Percentiles rank a stretch among this genome's conserved stretches.
Evolutionary conservation across 2,329 filamentous ascomycete species (phyloP).

Genomic region (Botrytis tulipae): DNA sequence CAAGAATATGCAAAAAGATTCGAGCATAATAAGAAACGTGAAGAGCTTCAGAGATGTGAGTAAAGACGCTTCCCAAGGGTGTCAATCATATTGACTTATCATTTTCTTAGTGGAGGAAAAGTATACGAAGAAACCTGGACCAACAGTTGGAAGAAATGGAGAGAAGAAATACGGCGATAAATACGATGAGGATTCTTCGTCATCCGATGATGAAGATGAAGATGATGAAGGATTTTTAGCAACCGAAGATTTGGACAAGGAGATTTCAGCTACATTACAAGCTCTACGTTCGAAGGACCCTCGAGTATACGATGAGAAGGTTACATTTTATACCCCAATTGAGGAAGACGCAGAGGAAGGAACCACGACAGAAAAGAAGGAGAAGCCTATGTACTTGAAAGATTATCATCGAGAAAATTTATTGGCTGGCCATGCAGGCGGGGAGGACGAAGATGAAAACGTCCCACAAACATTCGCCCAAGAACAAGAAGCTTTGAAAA

Average conservation of each 20-base stretch:
- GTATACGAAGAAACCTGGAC: slow-evolving; percentile 51
- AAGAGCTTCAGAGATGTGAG: slow-evolving; percentile 72
- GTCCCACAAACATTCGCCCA: slow-evolving; percentile 71
- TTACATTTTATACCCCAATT: slow-evolving; percentile 72
- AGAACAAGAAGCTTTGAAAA: slow-evolving; percentile 82
- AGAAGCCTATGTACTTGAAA: slow-evolving; percentile 80
- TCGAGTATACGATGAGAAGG: slow-evolving; percentile 77
- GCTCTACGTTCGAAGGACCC: slow-evolving; percentile 92
- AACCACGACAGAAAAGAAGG: slow-evolving; percentile 54
- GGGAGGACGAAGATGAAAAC: slow-evolving; percentile 58
- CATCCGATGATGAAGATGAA: slow-evolving; percentile 74
- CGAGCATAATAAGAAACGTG: slow-evolving; percentile 96
- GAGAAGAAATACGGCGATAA: slow-evolving; percentile 41
- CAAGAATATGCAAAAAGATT: slow-evolving; percentile 85
- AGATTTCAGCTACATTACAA: slow-evolving; percentile 82
- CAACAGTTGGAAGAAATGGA: slow-evolving; percentile 41
- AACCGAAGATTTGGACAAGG: slow-evolving; percentile 78
- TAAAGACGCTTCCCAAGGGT: slow-evolving; percentile 24
- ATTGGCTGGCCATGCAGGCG: slow-evolving; percentile 66
- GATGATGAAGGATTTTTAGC: slow-evolving; percentile 87
- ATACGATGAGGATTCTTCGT: slow-evolving; percentile 58
- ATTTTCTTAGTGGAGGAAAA: slow-evolving; percentile 76
- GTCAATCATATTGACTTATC: slow-evolving; percentile 31
- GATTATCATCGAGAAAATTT: slow-evolving; percentile 93
- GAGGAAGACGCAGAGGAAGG: slow-evolving; percentile 49